A percentile compares a stretch with the other conserved stretches of the same genome.
Evolutionary conservation across 495 filamentous ascomycete species (phyloP).

Genomic region (Neurospora sp.): DNA sequence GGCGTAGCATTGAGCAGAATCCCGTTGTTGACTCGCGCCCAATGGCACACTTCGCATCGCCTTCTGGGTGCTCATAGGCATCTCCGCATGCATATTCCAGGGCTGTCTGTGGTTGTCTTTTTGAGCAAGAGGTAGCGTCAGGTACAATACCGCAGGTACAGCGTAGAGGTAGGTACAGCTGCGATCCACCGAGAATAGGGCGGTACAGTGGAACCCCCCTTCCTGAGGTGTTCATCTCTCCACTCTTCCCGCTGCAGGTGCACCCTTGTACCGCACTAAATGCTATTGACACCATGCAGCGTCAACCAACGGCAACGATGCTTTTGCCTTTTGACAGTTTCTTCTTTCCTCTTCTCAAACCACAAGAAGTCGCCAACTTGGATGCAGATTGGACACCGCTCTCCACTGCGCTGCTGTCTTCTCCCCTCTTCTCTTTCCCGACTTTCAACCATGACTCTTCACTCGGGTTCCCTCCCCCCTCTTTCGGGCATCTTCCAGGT

Average conservation of each 20-base stretch:
- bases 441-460: neutral
- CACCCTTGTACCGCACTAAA: neutral
- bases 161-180: neutral
- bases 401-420: neutral
- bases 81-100: conserved; percentile 20
- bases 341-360: neutral
- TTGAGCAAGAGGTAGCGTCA: conserved; percentile 12
- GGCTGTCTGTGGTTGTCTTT: conserved; percentile 8
- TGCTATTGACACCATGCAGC: neutral
- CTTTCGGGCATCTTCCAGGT: neutral
- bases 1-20: neutral
- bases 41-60: conserved; percentile 17
- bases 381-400: neutral
- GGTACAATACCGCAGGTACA: conserved; percentile 1
- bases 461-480: neutral
- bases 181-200: neutral
- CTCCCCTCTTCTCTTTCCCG: neutral
- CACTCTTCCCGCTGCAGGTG: neutral
- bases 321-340: neutral
- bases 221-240: neutral
- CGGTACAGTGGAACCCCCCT: neutral
- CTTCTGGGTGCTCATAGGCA: conserved; percentile 27
- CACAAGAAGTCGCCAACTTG: neutral
- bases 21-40: conserved; percentile 14
- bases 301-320: neutral